Evolutionary conservation across 495 filamentous ascomycete species (phyloP), one percentile per base, ranked within the genome.

Genomic region (Hyaloscypha finlandica): DNA sequence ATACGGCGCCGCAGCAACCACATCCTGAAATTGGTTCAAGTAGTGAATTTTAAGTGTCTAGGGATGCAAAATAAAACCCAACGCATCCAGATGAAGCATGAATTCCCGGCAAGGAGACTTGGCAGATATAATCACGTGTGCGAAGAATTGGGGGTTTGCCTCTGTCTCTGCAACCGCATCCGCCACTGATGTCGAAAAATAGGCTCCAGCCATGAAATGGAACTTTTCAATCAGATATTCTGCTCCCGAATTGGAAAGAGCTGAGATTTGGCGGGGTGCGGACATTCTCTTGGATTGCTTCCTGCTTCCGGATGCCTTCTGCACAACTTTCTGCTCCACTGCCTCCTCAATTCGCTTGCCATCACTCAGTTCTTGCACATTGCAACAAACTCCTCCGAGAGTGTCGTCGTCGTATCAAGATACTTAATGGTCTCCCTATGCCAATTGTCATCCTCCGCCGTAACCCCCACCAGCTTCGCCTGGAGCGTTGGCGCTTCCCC

Each of bases 381-480:
- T 6, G 16, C 31, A 6, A 72, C 61, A 1, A 76, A 55, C 6
- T 48, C 64, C 35, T 57, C 60, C 5, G 62, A 42, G 33, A 66
- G 58, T 9, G 20, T 20, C 22, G 72, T 25, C 3, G 73, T 69
- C 48, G 73, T 71, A 39, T 75, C 59, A 63, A 77, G 69, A 11
- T n/a, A 58, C 52, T 63, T 69, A 60, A 75, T 65, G 0, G 67
- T 68, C 39, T 68, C 61, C 19, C 75, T 73, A 64, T 69, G 73
- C 76, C 76, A 77, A 8, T 69, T 71, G 3, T 71, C 73, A 1
- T 71, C 70, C 0, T 33, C 64, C 11, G 71, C 73, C 11, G 60
- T 31, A 51, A 59, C 61, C 0, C 74, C 76, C 0, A 74, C 66
- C 37, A 77, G 54, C 14, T 66, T 57, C 1, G 56, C 67, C 19